Percentiles rank a stretch among this genome's conserved stretches.
These are phyloP conservation scores for Malus fusca DNA, from an alignment of 306 rosid genomes.

Conservation along the genomic window DNA sequence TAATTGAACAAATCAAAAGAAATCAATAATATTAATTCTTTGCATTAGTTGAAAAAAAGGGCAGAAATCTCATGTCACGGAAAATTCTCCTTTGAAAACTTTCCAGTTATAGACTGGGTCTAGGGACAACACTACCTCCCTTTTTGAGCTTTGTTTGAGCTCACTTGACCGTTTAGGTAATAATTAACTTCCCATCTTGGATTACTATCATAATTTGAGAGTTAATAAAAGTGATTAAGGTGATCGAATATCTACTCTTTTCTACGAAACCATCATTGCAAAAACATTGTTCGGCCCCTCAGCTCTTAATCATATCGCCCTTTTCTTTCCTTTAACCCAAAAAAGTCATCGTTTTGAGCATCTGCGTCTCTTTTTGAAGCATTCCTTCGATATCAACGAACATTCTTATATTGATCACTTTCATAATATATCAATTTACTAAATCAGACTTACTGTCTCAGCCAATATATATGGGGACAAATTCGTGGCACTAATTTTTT, in stretches of 20 bases:
- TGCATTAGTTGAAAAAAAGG: background rate
- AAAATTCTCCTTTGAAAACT: background rate
- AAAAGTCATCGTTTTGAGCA: no score
- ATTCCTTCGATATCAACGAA: background rate
- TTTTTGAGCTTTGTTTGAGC: constrained; percentile 2
- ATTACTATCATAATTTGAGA: background rate
- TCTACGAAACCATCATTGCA: constrained; percentile 15
- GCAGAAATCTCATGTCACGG: no score
- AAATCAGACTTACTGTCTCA: background rate
- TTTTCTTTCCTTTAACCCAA: no score
- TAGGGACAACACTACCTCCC: constrained; percentile 1
- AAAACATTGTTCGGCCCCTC: constrained; percentile 9
- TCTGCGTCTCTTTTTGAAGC: background rate
- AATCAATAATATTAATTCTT: no score
- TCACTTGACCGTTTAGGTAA: constrained; percentile 15
- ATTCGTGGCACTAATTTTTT: no score
- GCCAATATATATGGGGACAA: background rate
- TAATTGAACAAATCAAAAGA: background rate
- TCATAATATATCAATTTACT: background rate
- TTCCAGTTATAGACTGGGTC: constrained; percentile 1
- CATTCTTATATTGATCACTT: background rate
- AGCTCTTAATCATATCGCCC: no score
- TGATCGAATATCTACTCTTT: constrained; percentile 2
- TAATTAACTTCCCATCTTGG: background rate
- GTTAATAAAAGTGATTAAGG: constrained; percentile 15